These are phyloP conservation scores for Ceratocystis smalleyi DNA, from an alignment of 2,329 filamentous ascomycete species.

Conservation along the genomic window DNA sequence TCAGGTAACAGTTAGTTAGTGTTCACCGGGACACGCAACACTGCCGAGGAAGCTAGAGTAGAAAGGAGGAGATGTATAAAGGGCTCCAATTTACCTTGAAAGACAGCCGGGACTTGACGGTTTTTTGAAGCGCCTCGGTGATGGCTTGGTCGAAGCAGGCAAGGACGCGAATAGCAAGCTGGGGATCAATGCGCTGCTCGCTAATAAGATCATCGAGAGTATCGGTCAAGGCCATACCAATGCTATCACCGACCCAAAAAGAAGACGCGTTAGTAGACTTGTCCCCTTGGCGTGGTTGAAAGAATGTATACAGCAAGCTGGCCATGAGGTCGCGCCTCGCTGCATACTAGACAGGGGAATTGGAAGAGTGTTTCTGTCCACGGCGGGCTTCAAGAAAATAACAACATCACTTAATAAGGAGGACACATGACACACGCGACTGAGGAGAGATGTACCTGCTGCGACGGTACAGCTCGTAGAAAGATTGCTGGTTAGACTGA, in stretches of 20 bases:
- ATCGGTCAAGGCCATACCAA: conserved; percentile 85
- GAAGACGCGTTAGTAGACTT: neutral
- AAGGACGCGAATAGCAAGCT: conserved; percentile 96
- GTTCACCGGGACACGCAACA: neutral
- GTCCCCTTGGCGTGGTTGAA: neutral
- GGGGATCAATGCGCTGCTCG: conserved; percentile 86
- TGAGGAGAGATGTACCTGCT: conserved; percentile 57
- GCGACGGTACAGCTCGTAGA: conserved; percentile 94
- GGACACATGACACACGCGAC: conserved; percentile 2
- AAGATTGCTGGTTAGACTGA: conserved; percentile 31
- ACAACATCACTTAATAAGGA: neutral
- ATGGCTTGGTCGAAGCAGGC: conserved; percentile 90
- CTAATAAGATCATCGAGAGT: conserved; percentile 95
- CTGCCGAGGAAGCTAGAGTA: neutral
- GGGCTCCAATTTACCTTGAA: conserved; percentile 58
- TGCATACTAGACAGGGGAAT: neutral
- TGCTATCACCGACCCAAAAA: conserved; percentile 40
- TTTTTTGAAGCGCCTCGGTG: conserved; percentile 77
- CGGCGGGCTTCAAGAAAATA: neutral
- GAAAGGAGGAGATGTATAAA: neutral
- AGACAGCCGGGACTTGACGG: conserved; percentile 75
- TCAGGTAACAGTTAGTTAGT: neutral
- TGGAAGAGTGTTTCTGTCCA: neutral
- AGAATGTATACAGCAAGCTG: neutral
- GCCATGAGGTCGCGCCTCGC: neutral